Evolutionary conservation across 1,284 basidiomycete species (phyloP).

Genomic region (Cutaneotrichosporon mucoides): DNA sequence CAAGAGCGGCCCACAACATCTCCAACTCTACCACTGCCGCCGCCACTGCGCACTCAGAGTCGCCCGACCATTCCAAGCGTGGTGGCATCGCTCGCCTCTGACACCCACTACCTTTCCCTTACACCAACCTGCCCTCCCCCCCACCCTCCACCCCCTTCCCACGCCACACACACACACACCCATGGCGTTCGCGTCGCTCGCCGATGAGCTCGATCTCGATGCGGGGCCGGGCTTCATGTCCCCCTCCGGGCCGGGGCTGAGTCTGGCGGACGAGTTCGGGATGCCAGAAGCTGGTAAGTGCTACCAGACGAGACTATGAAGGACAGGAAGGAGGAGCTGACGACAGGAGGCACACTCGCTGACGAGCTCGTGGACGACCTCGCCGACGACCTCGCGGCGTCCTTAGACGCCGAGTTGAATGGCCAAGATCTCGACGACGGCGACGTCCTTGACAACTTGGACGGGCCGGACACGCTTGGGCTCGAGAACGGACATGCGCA

Average conservation of each 20-base stretch:
- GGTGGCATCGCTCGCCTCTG: neutral
- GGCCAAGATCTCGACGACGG: neutral
- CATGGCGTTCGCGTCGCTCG: slow-evolving; percentile 17
- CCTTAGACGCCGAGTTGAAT: slow-evolving; percentile 1
- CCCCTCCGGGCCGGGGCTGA: neutral
- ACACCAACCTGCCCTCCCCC: neutral
- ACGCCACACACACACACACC: neutral
- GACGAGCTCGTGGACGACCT: slow-evolving; percentile 8
- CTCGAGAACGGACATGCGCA: neutral
- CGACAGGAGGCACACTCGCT: neutral
- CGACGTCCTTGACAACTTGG: neutral
- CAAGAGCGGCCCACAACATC: too few relatives aligned
- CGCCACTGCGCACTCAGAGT: too few relatives aligned
- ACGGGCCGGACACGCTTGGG: neutral
- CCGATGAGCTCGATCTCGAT: slow-evolving; percentile 20
- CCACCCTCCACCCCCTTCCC: neutral
- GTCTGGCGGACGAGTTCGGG: slow-evolving; percentile 3
- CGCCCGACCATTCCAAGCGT: neutral
- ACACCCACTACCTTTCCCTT: neutral
- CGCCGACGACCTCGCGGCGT: neutral
- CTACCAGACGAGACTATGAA: neutral
- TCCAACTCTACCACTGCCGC: too few relatives aligned
- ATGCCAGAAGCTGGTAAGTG: slow-evolving; percentile 4
- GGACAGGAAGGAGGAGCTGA: neutral
- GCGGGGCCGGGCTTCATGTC: neutral